Conservation (phyloP, 1,284 basidiomycete genomes). For the Afroboletus lepidellus region DNA sequence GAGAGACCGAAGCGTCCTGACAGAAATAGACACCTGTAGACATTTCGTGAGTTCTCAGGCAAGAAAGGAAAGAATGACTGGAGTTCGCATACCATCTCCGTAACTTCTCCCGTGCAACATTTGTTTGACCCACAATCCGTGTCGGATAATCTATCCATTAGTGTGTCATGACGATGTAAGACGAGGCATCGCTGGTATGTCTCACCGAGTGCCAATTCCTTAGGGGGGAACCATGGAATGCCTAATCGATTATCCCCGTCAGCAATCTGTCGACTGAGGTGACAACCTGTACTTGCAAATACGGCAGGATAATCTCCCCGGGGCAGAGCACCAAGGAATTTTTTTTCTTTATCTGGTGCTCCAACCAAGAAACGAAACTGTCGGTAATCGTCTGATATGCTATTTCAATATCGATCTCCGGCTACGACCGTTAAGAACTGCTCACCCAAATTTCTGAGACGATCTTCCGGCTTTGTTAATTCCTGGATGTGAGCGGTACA, state of each 20-base stretch:
- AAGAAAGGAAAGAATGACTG: not conserved
- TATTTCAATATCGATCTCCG: not conserved
- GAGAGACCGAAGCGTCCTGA: slow-evolving; percentile 51
- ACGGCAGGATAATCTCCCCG: slow-evolving; percentile 47
- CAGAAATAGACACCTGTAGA: slow-evolving; percentile 59
- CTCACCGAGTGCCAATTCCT: slow-evolving; percentile 65
- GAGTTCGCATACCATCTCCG: slow-evolving; percentile 48
- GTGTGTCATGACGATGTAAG: slow-evolving; percentile 1
- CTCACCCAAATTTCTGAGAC: slow-evolving; percentile 50
- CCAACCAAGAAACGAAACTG: slow-evolving; percentile 67
- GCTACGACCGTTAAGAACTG: not conserved
- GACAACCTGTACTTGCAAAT: slow-evolving; percentile 41
- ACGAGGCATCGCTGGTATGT: not conserved
- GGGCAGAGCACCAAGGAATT: slow-evolving; percentile 46
- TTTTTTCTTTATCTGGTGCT: slow-evolving; percentile 63
- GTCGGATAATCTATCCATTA: slow-evolving; percentile 53
- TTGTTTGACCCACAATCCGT: slow-evolving; percentile 59
- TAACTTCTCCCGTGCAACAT: slow-evolving; percentile 52
- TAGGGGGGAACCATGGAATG: slow-evolving; percentile 60
- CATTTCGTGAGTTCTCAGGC: not conserved
- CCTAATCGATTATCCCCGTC: slow-evolving; percentile 35
- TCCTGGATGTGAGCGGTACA: slow-evolving; percentile 66
- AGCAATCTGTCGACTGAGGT: not conserved
- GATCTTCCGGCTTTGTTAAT: slow-evolving; percentile 47
- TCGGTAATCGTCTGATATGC: slow-evolving; percentile 43